Conservation (phyloP, 768 basidiomycete species). For the Boletus patriciae region DNA sequence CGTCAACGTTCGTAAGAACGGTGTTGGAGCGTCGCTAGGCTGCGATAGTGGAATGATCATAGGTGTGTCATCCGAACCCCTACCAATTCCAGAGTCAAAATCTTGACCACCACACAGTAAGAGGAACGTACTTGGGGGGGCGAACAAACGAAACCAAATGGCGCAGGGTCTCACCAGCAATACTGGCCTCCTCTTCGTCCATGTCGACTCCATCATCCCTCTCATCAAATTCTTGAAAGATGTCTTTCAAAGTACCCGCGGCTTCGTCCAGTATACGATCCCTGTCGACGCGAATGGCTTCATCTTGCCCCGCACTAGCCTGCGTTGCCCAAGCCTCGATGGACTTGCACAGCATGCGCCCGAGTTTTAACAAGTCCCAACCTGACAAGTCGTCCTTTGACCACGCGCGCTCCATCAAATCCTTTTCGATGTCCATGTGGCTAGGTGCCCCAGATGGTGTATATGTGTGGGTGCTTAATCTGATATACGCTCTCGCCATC, state of each 20-base stretch:
- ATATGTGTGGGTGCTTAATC: conserved; percentile 52
- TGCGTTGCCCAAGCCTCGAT: conserved; percentile 58
- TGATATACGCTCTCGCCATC: conserved; percentile 67
- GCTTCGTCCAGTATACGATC: conserved; percentile 69
- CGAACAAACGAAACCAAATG: conserved; percentile 59
- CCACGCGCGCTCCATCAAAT: conserved; percentile 73
- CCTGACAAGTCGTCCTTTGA: conserved; percentile 63
- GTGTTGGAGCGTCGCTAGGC: conserved; percentile 55
- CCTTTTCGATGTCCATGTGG: conserved; percentile 58
- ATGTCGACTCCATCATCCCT: conserved; percentile 54
- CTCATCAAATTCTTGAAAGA: conserved; percentile 70
- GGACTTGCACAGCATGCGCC: conserved; percentile 52
- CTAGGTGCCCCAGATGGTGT: conserved; percentile 60
- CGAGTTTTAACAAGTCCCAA: conserved; percentile 66
- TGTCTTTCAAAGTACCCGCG: conserved; percentile 66
- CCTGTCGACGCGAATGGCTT: conserved; percentile 35
- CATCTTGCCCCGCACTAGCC: conserved; percentile 28
- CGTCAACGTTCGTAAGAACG: conserved; percentile 60
- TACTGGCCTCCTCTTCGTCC: conserved; percentile 67
- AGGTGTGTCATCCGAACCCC: conserved; percentile 46
- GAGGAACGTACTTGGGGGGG: conserved; percentile 51
- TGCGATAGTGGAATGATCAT: conserved; percentile 54
- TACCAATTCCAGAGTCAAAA: conserved; percentile 23
- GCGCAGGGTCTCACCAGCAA: conserved; percentile 61
- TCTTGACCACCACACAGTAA: neutral